Evolutionary conservation across 2,329 filamentous ascomycete genomes (phyloP).

Genomic region (Colletotrichum chrysophilum): DNA sequence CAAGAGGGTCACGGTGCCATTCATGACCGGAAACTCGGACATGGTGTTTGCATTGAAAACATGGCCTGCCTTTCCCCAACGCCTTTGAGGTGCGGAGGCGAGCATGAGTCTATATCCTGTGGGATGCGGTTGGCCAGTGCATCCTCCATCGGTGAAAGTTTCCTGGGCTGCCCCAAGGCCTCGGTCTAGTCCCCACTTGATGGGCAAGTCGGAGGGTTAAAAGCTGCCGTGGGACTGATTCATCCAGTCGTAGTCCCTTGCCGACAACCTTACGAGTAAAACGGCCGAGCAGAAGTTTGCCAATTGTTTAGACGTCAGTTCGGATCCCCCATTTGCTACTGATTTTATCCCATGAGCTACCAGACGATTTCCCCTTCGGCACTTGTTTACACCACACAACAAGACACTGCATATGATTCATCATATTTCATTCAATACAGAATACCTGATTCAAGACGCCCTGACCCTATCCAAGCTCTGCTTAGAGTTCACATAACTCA

Average conservation of each 20-base stretch:
- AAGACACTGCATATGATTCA: not conserved
- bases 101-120: not conserved
- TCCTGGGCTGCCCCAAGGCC: not conserved
- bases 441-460: not conserved
- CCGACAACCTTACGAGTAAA: not conserved
- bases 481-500: not conserved
- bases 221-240: not conserved
- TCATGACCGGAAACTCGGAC: constrained; percentile 1
- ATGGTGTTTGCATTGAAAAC: not conserved
- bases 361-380: not conserved
- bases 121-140: not conserved
- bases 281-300: not conserved
- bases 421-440: too few relatives aligned
- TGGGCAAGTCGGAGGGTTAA: not conserved
- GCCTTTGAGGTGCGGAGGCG: not conserved
- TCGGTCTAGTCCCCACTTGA: not conserved
- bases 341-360: not conserved
- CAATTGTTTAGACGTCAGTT: not conserved
- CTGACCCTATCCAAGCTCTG: not conserved
- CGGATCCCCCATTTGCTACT: not conserved
- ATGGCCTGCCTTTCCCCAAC: not conserved
- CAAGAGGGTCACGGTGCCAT: constrained; percentile 1
- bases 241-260: not conserved
- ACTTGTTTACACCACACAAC: not conserved
- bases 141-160: not conserved